These are phyloP conservation scores for Pichia nanzhaoensis DNA, from an alignment of 805 yeast species.

Conservation along the genomic window DNA sequence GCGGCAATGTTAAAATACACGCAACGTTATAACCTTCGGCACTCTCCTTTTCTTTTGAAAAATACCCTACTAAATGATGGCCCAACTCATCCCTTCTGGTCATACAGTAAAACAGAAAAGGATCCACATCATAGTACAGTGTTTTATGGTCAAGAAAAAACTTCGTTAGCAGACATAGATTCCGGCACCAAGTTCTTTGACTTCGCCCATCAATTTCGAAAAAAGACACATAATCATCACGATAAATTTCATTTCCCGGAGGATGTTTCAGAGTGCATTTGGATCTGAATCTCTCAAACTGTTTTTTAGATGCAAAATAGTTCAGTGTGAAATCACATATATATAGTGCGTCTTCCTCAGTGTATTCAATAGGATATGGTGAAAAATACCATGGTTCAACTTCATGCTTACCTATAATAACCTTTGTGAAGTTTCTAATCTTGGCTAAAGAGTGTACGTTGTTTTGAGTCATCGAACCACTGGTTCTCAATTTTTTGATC, in stretches of 20 bases:
- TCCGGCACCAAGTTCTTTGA: slow-evolving; percentile 96
- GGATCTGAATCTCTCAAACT: slow-evolving; percentile 83
- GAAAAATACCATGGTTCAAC: slow-evolving; percentile 99
- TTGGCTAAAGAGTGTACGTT: slow-evolving; percentile 78
- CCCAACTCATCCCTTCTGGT: slow-evolving; percentile 83
- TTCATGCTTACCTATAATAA: slow-evolving; percentile 82
- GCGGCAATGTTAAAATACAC: slow-evolving; percentile 92
- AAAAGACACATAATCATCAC: slow-evolving; percentile 88
- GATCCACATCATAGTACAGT: slow-evolving; percentile 95
- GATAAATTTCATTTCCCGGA: slow-evolving; percentile 95
- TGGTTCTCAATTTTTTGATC: slow-evolving; percentile 80
- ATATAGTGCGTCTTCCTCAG: slow-evolving; percentile 76
- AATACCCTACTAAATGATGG: slow-evolving; percentile 93
- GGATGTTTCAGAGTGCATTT: slow-evolving; percentile 92
- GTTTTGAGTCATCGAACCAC: slow-evolving; percentile 96
- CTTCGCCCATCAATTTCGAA: slow-evolving; percentile 96
- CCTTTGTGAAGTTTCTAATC: slow-evolving; percentile 72
- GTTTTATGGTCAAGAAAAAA: slow-evolving; percentile 94
- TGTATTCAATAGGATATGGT: slow-evolving; percentile 91
- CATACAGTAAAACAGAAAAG: slow-evolving; percentile 94
- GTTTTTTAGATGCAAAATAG: slow-evolving; percentile 83
- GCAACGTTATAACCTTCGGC: slow-evolving; percentile 96
- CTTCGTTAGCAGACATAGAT: slow-evolving; percentile 83
- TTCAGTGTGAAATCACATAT: slow-evolving; percentile 88
- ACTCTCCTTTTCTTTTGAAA: slow-evolving; percentile 93